Evolutionary conservation across 108 stramenopile species (phyloP), one percentile per base, ranked within the genome.

Genomic region (Cyclostephanos invisitatus): DNA sequence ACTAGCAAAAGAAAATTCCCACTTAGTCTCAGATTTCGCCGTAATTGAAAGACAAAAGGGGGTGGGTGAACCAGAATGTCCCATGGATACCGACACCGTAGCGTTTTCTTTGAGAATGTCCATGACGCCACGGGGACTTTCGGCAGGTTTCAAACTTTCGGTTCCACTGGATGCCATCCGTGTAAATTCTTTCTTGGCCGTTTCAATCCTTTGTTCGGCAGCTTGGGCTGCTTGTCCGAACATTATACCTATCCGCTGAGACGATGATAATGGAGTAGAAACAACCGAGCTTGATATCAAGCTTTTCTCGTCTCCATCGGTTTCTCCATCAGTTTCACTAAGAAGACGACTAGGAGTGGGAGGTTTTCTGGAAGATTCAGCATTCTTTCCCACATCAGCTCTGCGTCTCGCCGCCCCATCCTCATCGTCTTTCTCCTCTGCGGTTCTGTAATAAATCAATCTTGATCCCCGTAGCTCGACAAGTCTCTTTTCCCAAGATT

Each of bases 21-120:
- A 94, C 59, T 91, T 88, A 7, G 88, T 91, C n/a, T 87, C 76
- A 4, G 74, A 72, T 25, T 86, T 69, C 22, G 80, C 73, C 64
- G 71, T 73, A n/a, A 80, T 50, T 0, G 65, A 67, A 29, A 80
- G 32, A 57, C 74, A 72, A 46, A 73, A 80, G 5, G 79, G 79
- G 21, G 74, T 49, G 2, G 79, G 79, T 10, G 64, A 35, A 14
- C 79, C 62, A 0, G 74, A 75, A 75, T 73, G 71, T 8, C 89
- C 89, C 25, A 74, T 75, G 4, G 80, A 77, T 21, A 86, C 91
- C 22, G 79, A 68, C 17, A 90, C 85, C 38, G 67, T 72, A 7
- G 90, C 93, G 49, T 82, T 78, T 69, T 94, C 93, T 67, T 91
- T 91, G 54, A 77, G 60, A 27, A 94, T 62, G 73, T 94, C 93